Evolutionary conservation across 495 filamentous ascomycete species (phyloP).

Genomic region (Penicillium samsonianum): DNA sequence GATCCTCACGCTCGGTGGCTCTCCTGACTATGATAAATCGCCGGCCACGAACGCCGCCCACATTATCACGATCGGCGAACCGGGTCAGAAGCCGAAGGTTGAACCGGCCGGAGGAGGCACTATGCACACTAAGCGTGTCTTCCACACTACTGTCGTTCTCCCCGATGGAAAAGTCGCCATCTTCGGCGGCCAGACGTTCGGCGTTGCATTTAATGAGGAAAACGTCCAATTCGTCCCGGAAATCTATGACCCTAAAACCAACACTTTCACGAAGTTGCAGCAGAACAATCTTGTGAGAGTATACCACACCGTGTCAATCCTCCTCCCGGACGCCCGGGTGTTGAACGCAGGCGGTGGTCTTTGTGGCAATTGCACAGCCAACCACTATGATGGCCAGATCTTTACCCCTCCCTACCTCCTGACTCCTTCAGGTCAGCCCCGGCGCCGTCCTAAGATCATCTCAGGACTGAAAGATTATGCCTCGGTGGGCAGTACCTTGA

Average conservation of each 20-base stretch:
- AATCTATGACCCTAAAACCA: conserved; percentile 49
- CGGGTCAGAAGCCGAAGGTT: conserved; percentile 26
- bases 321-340: conserved; percentile 58
- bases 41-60: conserved; percentile 45
- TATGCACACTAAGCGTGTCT: conserved; percentile 51
- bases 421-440: not conserved
- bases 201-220: conserved; percentile 52
- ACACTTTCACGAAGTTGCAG: conserved; percentile 28
- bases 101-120: conserved; percentile 21
- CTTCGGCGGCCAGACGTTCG: conserved; percentile 52
- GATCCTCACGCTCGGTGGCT: conserved; percentile 56
- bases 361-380: conserved; percentile 51
- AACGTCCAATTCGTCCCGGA: conserved; percentile 48
- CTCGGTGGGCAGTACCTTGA: conserved; percentile 32
- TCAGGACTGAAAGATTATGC: not conserved
- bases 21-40: conserved; percentile 45
- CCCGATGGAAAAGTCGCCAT: conserved; percentile 60
- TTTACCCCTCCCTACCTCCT: conserved; percentile 57
- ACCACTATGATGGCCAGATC: conserved; percentile 61
- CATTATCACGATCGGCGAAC: conserved; percentile 47
- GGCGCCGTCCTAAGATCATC: conserved; percentile 11
- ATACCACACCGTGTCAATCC: conserved; percentile 59
- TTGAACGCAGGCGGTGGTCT: conserved; percentile 58
- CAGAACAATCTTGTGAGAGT: conserved; percentile 47
- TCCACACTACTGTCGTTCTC: conserved; percentile 57